Percentiles rank a stretch among this genome's conserved stretches.
phyloP scores from a whole-genome alignment of 495 filamentous ascomycete genomes.

The Extremus antarcticus region DNA sequence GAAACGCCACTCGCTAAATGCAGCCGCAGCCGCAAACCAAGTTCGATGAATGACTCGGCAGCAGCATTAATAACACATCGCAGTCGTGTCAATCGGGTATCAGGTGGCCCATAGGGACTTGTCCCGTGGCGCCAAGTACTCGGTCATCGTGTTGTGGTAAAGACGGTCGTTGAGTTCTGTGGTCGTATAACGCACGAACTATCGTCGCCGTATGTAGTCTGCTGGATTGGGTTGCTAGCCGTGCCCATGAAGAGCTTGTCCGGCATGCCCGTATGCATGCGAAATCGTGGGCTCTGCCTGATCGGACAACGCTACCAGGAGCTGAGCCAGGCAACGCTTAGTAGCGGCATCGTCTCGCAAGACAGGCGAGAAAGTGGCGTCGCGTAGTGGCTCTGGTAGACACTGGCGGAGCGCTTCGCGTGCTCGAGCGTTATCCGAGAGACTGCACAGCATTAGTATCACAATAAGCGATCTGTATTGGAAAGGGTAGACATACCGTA shows the following conservation, averaged over 20 bases:
- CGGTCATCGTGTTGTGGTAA: not conserved
- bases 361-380: conserved; percentile 93
- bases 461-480: conserved; percentile 4
- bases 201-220: too few relatives aligned
- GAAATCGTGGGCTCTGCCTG: conserved; percentile 11
- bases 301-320: conserved; percentile 93
- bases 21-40: not conserved
- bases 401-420: conserved; percentile 94
- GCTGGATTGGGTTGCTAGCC: too few relatives aligned
- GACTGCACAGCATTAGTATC: conserved; percentile 36
- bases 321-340: conserved; percentile 92
- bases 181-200: too few relatives aligned
- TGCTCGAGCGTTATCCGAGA: conserved; percentile 92
- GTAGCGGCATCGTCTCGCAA: conserved; percentile 95
- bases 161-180: not conserved
- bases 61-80: not conserved
- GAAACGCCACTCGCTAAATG: not conserved
- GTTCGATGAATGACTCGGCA: not conserved
- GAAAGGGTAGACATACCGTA: conserved; percentile 51
- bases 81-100: not conserved
- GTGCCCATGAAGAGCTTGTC: not conserved
- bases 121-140: not conserved
- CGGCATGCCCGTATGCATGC: not conserved
- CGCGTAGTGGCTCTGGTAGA: conserved; percentile 88
- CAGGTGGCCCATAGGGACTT: not conserved